Evolutionary conservation across 768 basidiomycete genomes (phyloP), one percentile per base, ranked within the genome.

Genomic region (Psilocybe azurescens): DNA sequence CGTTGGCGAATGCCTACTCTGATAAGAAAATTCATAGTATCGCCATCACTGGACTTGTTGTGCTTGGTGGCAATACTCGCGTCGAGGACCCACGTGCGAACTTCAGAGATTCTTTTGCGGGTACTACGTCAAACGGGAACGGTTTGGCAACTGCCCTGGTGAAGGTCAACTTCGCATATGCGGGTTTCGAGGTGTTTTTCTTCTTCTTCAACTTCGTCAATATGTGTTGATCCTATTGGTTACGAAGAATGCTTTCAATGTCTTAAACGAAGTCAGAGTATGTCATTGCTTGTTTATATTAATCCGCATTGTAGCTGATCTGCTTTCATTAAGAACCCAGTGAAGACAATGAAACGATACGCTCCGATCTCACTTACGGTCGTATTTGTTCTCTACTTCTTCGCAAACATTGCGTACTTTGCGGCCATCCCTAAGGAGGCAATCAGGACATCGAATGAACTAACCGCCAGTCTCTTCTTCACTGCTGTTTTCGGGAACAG

Each of bases 1-100:
- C 24, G 28, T 24, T 38, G 0, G 9, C 28, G 33, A 2, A 3
- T 30, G 28, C 7, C 14, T 50, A 51, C 3, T 29, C 30, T 18
- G 50, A 39, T 30, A 8, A 2, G 2, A 24, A 24, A 20, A 46
- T 3, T 8, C 46, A 33, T 59, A 78, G 77, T 47, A 73, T 89
- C 48, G 81, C 86, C 1, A 71, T 88, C 46, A 81, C 85, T 3
- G 83, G 83, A 66, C 83, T 86, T 76, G 84, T 84, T 24, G 89
- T 89, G 8, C 78, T 90, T 10, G 80, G 82, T 3, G 88, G 87
- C 0, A 75, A 79, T 56, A 88, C 86, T 2, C 77, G 76, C 7
- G 79, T 90, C n/a, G 44, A 77, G 47, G 81, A 89, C 70, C 86
- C 89, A 0, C 78, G 81, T 51, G 78, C 75, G 41, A 87, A 87